phyloP scores from a whole-genome alignment of 768 basidiomycete genomes.

The Podaxis mareebaensis region DNA sequence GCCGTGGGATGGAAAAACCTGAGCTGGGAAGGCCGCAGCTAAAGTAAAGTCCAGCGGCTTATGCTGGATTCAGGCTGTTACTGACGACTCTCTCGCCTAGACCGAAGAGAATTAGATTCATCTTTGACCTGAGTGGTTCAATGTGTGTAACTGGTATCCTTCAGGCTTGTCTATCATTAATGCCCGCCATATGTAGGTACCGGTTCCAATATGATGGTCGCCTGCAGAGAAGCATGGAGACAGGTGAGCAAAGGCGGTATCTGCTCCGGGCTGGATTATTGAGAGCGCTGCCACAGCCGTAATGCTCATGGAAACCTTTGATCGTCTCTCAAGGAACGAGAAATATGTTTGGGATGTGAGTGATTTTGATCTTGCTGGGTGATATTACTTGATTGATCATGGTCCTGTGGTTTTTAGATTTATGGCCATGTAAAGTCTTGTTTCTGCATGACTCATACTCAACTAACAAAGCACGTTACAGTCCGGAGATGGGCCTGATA shows the following conservation, averaged over 20 bases:
- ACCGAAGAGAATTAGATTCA: constrained; percentile 66
- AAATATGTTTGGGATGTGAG: constrained; percentile 80
- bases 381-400: background rate
- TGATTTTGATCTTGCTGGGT: constrained; percentile 12
- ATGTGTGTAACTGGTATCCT: constrained; percentile 52
- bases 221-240: constrained; percentile 62
- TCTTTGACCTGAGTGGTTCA: constrained; percentile 71
- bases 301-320: constrained; percentile 75
- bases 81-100: constrained; percentile 29
- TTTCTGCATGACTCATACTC: background rate
- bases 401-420: constrained; percentile 38
- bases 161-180: background rate
- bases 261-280: background rate
- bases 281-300: constrained; percentile 43
- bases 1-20: constrained; percentile 68
- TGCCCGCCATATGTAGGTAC: constrained; percentile 42
- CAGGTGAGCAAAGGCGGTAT: constrained; percentile 39
- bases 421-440: constrained; percentile 56
- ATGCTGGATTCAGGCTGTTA: background rate
- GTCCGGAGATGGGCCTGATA: constrained; percentile 66
- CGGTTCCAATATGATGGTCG: constrained; percentile 76
- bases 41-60: constrained; percentile 42
- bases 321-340: constrained; percentile 60
- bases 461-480: constrained; percentile 22
- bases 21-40: constrained; percentile 68